Evolutionary conservation across 2,329 filamentous ascomycete species (phyloP).

Genomic region (Didymellaceae sp.): DNA sequence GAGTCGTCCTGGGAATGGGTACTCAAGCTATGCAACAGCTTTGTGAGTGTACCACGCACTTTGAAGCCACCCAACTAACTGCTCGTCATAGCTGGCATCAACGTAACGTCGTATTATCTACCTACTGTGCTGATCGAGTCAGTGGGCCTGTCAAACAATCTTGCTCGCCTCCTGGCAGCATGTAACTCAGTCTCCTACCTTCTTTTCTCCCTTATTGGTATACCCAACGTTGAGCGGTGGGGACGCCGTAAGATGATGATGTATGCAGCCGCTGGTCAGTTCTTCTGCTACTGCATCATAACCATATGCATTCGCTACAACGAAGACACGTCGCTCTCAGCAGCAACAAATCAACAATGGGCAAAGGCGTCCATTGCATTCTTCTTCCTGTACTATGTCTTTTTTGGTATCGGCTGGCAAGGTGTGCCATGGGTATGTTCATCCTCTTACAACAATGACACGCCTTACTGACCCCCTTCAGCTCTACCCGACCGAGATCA

Average conservation of each 20-base stretch:
- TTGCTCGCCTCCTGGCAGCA: constrained; percentile 62
- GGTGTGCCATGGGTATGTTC: constrained; percentile 51
- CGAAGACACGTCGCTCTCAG: constrained; percentile 32
- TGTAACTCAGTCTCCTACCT: constrained; percentile 60
- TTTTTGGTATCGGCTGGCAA: constrained; percentile 60
- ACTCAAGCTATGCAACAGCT: constrained; percentile 62
- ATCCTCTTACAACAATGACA: rapidly evolving
- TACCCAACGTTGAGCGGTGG: constrained; percentile 58
- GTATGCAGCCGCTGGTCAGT: constrained; percentile 61
- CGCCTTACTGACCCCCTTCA: not conserved
- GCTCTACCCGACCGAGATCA: constrained; percentile 58
- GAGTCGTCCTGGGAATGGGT: constrained; percentile 61
- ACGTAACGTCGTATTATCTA: constrained; percentile 58
- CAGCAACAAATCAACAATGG: constrained; percentile 24
- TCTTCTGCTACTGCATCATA: constrained; percentile 60
- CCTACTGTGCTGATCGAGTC: constrained; percentile 66
- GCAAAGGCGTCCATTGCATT: constrained; percentile 55
- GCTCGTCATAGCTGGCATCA: constrained; percentile 34
- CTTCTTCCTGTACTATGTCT: constrained; percentile 63
- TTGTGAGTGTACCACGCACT: constrained; percentile 36
- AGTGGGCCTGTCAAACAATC: constrained; percentile 60
- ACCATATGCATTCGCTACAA: constrained; percentile 57
- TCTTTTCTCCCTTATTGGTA: constrained; percentile 55
- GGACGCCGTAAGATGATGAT: constrained; percentile 67
- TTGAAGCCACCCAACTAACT: constrained; percentile 24